These are phyloP conservation scores for Daedaleopsis sinensis DNA, from an alignment of 768 basidiomycete species.

Conservation along the genomic window DNA sequence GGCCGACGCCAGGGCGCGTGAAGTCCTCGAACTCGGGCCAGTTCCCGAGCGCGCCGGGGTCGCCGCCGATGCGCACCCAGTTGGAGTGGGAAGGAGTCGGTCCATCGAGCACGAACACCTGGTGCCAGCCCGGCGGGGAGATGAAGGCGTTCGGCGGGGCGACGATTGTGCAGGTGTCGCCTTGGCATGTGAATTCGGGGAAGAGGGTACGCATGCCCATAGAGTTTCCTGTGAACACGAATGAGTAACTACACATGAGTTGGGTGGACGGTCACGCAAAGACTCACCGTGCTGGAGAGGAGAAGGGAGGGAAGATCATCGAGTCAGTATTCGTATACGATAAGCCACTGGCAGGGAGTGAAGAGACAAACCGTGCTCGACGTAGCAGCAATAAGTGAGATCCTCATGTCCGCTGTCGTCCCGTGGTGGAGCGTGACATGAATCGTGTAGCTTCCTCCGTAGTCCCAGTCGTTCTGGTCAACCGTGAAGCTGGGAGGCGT, in stretches of 20 bases:
- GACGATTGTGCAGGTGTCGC: conserved; percentile 74
- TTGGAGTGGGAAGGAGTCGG: conserved; percentile 75
- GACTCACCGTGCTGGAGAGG: conserved; percentile 17
- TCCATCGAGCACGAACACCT: conserved; percentile 76
- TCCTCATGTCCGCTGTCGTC: conserved; percentile 49
- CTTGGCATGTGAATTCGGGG: conserved; percentile 69
- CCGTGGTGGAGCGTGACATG: conserved; percentile 44
- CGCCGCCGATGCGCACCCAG: conserved; percentile 81
- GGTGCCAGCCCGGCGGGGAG: conserved; percentile 77
- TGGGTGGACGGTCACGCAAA: not conserved
- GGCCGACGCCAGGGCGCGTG: conserved; percentile 57
- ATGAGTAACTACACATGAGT: not conserved
- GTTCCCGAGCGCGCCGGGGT: conserved; percentile 67
- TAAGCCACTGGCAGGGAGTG: not conserved
- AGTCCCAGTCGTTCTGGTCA: conserved; percentile 62
- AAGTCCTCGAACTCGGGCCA: conserved; percentile 78
- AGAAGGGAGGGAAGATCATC: not conserved
- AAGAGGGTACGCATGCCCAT: conserved; percentile 77
- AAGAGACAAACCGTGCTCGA: conserved; percentile 58
- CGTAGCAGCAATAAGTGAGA: conserved; percentile 72
- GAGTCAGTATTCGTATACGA: not conserved
- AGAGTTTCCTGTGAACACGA: conserved; percentile 43
- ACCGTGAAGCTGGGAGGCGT: conserved; percentile 65
- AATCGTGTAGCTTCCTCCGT: conserved; percentile 57
- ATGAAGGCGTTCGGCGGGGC: conserved; percentile 73